Base-by-base conservation (phyloP, 2,329 filamentous ascomycete species). In the Colletotrichum brevisporum region DNA sequence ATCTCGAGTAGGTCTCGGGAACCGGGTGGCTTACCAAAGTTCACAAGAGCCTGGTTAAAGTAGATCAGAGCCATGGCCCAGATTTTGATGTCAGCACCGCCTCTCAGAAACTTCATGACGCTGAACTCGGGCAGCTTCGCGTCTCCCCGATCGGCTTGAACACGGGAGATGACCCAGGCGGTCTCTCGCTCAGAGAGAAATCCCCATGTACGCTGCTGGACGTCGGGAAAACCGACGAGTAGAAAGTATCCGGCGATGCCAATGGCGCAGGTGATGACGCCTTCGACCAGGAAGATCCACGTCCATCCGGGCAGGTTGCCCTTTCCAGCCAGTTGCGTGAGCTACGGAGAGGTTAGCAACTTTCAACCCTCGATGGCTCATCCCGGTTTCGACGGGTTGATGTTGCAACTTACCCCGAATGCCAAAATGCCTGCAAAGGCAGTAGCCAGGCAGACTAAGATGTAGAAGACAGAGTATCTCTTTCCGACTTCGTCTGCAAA, bases 201-300 rank as follows among this genome's bases (percentile, higher is more conserved):
- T 0, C 36, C 63, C 56, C 66, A 72, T 26, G 67, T 45, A 4
- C 43, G 18, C 26, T 76, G 86, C 3, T 92, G 92, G 48, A 91
- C 85, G 71, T 93, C 91, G 0, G 93, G 93, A 75, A 93, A 95
- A 74, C 95, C 92, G 73, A 93, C 88, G 88, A 94, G 80, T 90
- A 94, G 6, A 87, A 91, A 1, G 83, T 79, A 8, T 90, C 71
- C 1, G 90, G 48, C 6, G 13, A 58, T n/a, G 6, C 65, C 65
- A 4, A 64, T 43, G 16, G 16, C 21, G 54, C 65, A 68, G 10
- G 65, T 94, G 0, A 88, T 83, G 1, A 94, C 79, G 2, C 92
- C 92, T 79, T 92, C 89, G 24, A 91, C 81, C 65, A 92, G 87
- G 67, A 90, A 90, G 63, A 90, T 88, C 88, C 85, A 90, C 2